phyloP scores from a whole-genome alignment of 2,329 filamentous ascomycete genomes.

The Epicoccum nigrum region DNA sequence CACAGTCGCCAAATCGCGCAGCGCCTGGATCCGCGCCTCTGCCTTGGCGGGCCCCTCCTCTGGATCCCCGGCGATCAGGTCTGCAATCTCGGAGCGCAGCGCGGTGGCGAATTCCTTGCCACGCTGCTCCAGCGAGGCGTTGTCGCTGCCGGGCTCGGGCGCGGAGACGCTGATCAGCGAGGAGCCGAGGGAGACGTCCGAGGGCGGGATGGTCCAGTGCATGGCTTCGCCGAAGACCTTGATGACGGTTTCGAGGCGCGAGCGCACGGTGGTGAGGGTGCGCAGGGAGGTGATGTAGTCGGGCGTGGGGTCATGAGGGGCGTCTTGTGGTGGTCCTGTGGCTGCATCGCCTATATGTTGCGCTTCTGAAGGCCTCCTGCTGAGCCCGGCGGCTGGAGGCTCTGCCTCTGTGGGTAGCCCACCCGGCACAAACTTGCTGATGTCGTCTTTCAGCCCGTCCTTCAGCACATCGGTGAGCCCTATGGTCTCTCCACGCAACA shows the following conservation, averaged over 20 bases:
- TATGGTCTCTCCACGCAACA: slow-evolving; percentile 85
- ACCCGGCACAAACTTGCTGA: slow-evolving; percentile 71
- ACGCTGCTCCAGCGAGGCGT: slow-evolving; percentile 79
- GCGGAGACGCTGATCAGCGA: slow-evolving; percentile 90
- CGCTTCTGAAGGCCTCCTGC: neutral
- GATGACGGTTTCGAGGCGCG: slow-evolving; percentile 86
- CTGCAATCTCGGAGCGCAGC: slow-evolving; percentile 73
- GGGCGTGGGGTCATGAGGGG: slow-evolving; percentile 25
- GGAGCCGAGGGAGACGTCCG: slow-evolving; percentile 80
- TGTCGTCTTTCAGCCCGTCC: slow-evolving; percentile 73
- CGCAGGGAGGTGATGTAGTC: slow-evolving; percentile 77
- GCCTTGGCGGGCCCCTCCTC: slow-evolving; percentile 74
- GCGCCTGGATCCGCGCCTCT: slow-evolving; percentile 72
- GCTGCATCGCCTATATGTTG: neutral
- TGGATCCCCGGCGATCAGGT: slow-evolving; percentile 63
- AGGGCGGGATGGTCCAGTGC: slow-evolving; percentile 91
- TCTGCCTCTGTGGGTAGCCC: slow-evolving; percentile 35
- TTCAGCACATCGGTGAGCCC: slow-evolving; percentile 79
- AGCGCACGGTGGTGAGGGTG: slow-evolving; percentile 79
- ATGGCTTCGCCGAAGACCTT: slow-evolving; percentile 93
- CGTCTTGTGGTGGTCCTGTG: neutral
- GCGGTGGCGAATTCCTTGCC: slow-evolving; percentile 79
- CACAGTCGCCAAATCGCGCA: slow-evolving; percentile 76
- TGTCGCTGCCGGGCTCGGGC: slow-evolving; percentile 71
- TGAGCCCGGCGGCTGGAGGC: neutral